These are phyloP conservation scores for Clarkia xantiana DNA, from an alignment of 345 rosid genomes.

Conservation along the genomic window DNA sequence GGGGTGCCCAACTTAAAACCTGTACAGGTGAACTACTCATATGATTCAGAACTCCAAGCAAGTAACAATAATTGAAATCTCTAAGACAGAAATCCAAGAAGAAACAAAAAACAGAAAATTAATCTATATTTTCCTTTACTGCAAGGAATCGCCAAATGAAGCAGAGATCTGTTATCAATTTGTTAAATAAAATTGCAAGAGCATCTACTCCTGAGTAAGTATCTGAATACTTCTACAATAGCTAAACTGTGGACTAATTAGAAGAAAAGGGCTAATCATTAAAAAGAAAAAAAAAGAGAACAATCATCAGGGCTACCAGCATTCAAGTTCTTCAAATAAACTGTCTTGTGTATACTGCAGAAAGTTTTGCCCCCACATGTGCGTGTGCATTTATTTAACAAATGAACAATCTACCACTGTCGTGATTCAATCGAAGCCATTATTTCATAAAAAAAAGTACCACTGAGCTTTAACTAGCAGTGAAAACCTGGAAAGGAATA, in stretches of 20 bases:
- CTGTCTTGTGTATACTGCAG: neutral
- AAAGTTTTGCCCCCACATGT: too few relatives aligned
- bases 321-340: neutral
- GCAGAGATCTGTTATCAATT: too few relatives aligned
- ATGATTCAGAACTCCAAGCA: neutral
- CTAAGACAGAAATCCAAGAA: neutral
- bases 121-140: too few relatives aligned
- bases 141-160: too few relatives aligned
- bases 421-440: too few relatives aligned
- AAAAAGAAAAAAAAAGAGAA: too few relatives aligned
- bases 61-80: neutral
- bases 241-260: too few relatives aligned
- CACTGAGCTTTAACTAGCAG: neutral
- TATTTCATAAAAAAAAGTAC: too few relatives aligned
- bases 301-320: too few relatives aligned
- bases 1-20: slow-evolving; percentile 69
- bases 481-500: slow-evolving; percentile 46
- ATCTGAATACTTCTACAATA: neutral
- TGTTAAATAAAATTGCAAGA: neutral
- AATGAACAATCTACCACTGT: too few relatives aligned
- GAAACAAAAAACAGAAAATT: neutral
- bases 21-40: slow-evolving; percentile 6
- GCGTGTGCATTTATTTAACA: too few relatives aligned
- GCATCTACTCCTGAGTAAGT: neutral
- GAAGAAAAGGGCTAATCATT: too few relatives aligned